A percentile compares a stretch with the other conserved stretches of the same genome.
Evolutionary conservation across 306 rosid species (phyloP).

Genomic region (Astragalus membranaceus): DNA sequence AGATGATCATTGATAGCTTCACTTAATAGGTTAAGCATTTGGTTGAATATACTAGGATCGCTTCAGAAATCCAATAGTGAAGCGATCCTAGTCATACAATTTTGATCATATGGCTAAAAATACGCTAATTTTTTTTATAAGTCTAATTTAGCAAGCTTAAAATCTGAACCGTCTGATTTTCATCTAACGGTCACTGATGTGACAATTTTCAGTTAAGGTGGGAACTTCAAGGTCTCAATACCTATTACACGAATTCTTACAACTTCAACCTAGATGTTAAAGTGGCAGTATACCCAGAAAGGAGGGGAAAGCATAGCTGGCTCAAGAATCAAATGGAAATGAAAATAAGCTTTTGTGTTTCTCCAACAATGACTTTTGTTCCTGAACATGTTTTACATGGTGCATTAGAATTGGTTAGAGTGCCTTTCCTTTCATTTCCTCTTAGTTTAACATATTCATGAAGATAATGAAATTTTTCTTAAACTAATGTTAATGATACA

Average conservation of each 20-base stretch:
- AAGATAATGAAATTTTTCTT: background rate
- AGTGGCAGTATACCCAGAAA: conserved; percentile 35
- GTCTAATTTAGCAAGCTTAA: too few relatives aligned
- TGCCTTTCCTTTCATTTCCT: background rate
- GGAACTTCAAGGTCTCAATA: conserved; percentile 28
- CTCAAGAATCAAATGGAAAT: conserved; percentile 27
- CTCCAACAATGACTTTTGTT: conserved; percentile 26
- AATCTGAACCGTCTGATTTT: too few relatives aligned
- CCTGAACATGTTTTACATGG: conserved; percentile 13
- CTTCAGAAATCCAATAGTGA: too few relatives aligned
- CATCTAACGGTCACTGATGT: background rate
- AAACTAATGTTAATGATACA: background rate
- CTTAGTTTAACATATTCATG: background rate
- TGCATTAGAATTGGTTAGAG: conserved; percentile 23
- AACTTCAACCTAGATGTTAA: background rate
- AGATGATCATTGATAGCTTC: background rate
- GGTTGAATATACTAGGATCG: too few relatives aligned
- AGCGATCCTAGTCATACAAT: too few relatives aligned
- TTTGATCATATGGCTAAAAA: too few relatives aligned
- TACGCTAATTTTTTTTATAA: too few relatives aligned
- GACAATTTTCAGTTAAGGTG: conserved; percentile 23
- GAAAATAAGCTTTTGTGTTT: conserved; percentile 19
- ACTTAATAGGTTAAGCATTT: too few relatives aligned
- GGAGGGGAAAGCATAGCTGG: conserved; percentile 26
- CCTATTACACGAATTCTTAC: background rate